These are phyloP conservation scores for Annona cherimola DNA, from an alignment of 164 flowering plant genomes.

Conservation along the genomic window DNA sequence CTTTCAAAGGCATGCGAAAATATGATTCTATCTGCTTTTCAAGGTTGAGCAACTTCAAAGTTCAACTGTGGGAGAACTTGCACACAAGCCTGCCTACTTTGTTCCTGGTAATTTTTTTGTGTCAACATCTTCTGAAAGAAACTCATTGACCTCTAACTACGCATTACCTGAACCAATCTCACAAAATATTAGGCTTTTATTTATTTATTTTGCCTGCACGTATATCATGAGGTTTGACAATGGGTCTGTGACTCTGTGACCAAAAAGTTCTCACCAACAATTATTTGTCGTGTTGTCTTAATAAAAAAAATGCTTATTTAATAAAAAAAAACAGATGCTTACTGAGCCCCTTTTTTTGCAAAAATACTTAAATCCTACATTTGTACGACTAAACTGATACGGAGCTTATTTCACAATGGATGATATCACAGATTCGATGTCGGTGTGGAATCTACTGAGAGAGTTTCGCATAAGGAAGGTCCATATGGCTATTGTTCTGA, in stretches of 20 bases:
- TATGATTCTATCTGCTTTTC: constrained; percentile 57
- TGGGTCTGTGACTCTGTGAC: no score
- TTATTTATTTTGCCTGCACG: no score
- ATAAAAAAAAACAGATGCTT: background rate
- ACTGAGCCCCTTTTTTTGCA: background rate
- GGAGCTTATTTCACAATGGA: background rate
- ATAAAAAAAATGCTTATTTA: no score
- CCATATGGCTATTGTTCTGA: constrained; percentile 99
- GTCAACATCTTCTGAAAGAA: no score
- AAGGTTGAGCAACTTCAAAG: constrained; percentile 94
- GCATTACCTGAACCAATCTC: no score
- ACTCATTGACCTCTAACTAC: no score
- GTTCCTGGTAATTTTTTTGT: constrained; percentile 70
- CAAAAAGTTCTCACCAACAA: background rate
- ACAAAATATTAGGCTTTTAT: no score
- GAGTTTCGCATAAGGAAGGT: constrained; percentile 98
- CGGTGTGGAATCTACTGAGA: constrained; percentile 95
- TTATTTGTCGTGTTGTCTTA: background rate
- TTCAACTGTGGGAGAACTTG: constrained; percentile 80
- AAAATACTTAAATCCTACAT: background rate
- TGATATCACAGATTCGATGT: constrained; percentile 85
- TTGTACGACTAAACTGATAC: background rate
- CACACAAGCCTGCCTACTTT: constrained; percentile 96
- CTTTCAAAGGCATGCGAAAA: background rate
- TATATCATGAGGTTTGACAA: no score